Base-by-base conservation (phyloP, 441 rosid species). In the Kokia cookei region DNA sequence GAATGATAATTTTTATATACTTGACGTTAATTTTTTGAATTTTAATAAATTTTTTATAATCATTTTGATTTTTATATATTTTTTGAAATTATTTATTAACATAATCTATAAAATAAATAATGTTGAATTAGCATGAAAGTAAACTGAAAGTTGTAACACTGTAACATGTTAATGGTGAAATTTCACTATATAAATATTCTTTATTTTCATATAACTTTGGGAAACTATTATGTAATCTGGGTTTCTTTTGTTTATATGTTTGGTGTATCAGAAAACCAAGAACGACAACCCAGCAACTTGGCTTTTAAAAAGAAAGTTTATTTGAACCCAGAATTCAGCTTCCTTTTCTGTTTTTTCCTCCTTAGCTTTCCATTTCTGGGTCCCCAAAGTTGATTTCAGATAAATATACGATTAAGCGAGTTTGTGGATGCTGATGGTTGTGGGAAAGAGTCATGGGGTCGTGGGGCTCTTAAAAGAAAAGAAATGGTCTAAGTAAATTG, bases 261-360 rank as follows among this genome's bases (percentile, higher is more conserved):
- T 78, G 87, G 57, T 67, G 19, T 40, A 73, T 64, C 64, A 54
- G 80, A 73, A 75, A 79, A 66, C 51, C 12, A 8, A 22, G 24
- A 26, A 27, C 14, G 11, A 4, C 15, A 12, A 15, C 24, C 2
- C 19, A 65, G 69, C 13, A 43, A 24, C 35, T 43, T 65, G 50
- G 50, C 27, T 5, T 58, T 13, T 48, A 48, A 48, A 48, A 5
- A n/a, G 51, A 73, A 7, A 15, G 19, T 40, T 51, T 17, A 24
- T 3, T 4, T 45, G 17, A 43, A 24, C 2, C 42, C 32, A 37
- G 26, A 26, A 8, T 50, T 69, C 35, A 22, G 53, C n/a, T 65
- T 5, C 13, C 19, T 58, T 71, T 12, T 17, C n/a, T 17, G 10
- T 5, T 24, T 42, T 12, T 5, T 32, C 19, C 13, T 11, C 26